Conservation (phyloP, 2,329 filamentous ascomycete genomes). For the Trichoderma endophyticum region DNA sequence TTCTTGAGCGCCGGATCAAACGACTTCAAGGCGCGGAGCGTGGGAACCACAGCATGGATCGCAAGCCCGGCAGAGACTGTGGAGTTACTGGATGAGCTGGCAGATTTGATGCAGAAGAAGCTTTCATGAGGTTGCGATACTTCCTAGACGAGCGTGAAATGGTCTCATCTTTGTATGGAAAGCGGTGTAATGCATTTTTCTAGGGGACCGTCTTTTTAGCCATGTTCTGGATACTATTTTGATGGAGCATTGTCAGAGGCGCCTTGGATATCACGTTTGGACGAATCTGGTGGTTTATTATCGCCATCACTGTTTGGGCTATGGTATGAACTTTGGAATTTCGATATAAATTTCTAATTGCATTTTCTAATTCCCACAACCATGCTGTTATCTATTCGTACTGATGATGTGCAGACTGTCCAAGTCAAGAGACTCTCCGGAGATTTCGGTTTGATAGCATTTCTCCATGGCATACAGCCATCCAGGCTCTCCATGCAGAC, state of each 20-base stretch:
- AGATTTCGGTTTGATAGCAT: neutral
- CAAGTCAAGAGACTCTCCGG: neutral
- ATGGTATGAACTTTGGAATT: neutral
- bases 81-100: conserved; percentile 79
- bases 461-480: neutral
- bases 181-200: neutral
- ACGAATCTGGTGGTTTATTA: neutral
- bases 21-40: conserved; percentile 91
- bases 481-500: neutral
- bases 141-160: neutral
- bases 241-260: neutral
- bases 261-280: neutral
- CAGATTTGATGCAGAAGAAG: conserved; percentile 47
- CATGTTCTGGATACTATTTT: neutral
- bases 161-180: neutral
- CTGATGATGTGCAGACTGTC: neutral
- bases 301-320: neutral
- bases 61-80: conserved; percentile 90
- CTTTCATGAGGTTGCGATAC: conserved; percentile 21
- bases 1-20: conserved; percentile 94
- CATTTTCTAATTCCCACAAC: neutral
- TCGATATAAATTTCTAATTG: neutral
- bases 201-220: neutral
- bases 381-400: neutral
- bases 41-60: conserved; percentile 96